A percentile compares a stretch with the other conserved stretches of the same genome.
phyloP scores from a whole-genome alignment of 306 rosid genomes.

The Dalbergia cochinchinensis region DNA sequence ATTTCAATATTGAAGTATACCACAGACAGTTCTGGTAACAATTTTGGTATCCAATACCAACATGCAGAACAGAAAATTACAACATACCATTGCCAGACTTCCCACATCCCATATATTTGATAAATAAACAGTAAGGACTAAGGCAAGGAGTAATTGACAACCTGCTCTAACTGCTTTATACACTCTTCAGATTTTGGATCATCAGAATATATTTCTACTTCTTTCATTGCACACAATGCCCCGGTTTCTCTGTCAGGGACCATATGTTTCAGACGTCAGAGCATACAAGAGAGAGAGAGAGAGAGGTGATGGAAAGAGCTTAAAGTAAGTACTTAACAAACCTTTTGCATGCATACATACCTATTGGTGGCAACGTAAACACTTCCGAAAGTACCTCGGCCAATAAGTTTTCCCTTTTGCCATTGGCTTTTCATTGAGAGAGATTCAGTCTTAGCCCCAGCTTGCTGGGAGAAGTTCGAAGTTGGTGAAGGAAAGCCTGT shows the following conservation, averaged over 20 bases:
- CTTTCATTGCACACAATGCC: slow-evolving; percentile 99
- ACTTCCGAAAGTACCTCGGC: slow-evolving; percentile 98
- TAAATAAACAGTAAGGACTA: slow-evolving; percentile 18
- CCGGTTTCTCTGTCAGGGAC: slow-evolving; percentile 74
- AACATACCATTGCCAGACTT: neutral
- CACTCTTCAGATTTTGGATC: slow-evolving; percentile 94
- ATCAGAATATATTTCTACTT: slow-evolving; percentile 83
- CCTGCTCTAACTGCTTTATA: slow-evolving; percentile 97
- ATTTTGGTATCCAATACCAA: slow-evolving; percentile 8
- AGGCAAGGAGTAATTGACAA: slow-evolving; percentile 32
- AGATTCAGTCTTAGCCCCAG: slow-evolving; percentile 58
- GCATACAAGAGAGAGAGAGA: slow-evolving; percentile 12
- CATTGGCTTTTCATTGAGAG: slow-evolving; percentile 77
- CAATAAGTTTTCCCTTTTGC: slow-evolving; percentile 96
- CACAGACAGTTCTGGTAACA: neutral
- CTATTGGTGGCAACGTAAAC: slow-evolving; percentile 93
- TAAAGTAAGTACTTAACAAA: slow-evolving; percentile 8
- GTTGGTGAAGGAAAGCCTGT: slow-evolving; percentile 60
- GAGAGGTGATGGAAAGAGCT: slow-evolving; percentile 43
- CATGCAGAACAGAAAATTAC: neutral
- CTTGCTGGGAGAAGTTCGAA: slow-evolving; percentile 48
- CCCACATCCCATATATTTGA: neutral
- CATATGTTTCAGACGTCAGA: slow-evolving; percentile 13
- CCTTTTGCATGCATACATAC: slow-evolving; percentile 61
- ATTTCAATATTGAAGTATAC: neutral